Conservation (phyloP, 202 grass and related monocot genomes). For the Schoenoplectus tabernaemontani region DNA sequence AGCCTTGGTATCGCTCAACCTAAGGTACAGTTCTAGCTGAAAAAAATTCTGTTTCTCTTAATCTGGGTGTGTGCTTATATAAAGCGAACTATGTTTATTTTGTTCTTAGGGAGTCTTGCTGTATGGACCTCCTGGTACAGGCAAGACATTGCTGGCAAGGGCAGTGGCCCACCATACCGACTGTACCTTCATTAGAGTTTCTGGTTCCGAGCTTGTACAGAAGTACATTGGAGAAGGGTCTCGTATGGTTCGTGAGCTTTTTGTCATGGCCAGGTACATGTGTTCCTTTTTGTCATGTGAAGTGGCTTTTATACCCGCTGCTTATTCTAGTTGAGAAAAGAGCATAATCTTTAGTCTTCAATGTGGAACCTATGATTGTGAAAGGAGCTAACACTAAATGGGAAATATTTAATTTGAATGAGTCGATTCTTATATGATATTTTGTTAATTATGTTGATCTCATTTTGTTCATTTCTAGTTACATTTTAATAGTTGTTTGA, state of each 20-base stretch:
- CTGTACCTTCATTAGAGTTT: conserved; percentile 97
- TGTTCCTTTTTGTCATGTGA: not conserved
- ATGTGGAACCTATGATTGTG: not conserved
- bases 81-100: not conserved
- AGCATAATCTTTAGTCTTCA: conserved; percentile 3
- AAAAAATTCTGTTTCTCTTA: conserved; percentile 6
- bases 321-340: not conserved
- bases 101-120: conserved; percentile 82
- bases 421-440: not conserved
- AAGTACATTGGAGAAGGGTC: conserved; percentile 99
- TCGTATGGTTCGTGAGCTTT: conserved; percentile 94
- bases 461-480: not conserved
- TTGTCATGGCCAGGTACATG: conserved; percentile 91
- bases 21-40: conserved; percentile 43
- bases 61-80: not conserved
- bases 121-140: conserved; percentile 94
- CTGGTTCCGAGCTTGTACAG: conserved; percentile 97
- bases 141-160: conserved; percentile 92
- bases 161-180: conserved; percentile 98
- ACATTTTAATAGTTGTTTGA: not conserved
- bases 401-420: not conserved
- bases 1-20: conserved; percentile 98
- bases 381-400: not conserved
- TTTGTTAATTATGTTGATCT: not conserved
- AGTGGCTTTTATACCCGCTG: not conserved